Evolutionary conservation across 257 asterid species (phyloP).

Genomic region (Jacaranda mimosifolia): DNA sequence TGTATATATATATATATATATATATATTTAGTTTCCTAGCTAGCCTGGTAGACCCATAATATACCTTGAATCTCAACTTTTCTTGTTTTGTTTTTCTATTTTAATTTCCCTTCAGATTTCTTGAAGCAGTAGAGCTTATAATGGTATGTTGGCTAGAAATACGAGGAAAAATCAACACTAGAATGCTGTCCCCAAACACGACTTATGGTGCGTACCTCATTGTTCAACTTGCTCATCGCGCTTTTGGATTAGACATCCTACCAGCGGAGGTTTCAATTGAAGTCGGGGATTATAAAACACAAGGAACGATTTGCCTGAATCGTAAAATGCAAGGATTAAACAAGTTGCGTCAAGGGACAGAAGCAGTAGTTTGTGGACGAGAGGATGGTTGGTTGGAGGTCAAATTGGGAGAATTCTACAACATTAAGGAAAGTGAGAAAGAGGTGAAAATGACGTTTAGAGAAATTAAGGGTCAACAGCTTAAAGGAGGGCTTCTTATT

Average conservation of each 20-base stretch:
- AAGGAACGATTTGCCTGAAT: constrained; percentile 33
- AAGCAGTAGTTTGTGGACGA: constrained; percentile 39
- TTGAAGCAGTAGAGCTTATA: constrained; percentile 45
- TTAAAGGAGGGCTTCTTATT: constrained; percentile 73
- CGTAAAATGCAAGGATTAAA: constrained; percentile 25
- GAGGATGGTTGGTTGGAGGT: constrained; percentile 76
- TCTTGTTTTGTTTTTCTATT: no score
- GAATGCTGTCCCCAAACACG: constrained; percentile 61
- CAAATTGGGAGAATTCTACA: constrained; percentile 69
- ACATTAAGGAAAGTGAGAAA: constrained; percentile 31
- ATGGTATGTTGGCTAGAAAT: constrained; percentile 63
- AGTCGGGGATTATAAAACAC: constrained; percentile 43
- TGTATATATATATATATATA: no score
- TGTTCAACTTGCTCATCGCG: constrained; percentile 60
- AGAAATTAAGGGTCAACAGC: constrained; percentile 63
- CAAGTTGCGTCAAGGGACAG: constrained; percentile 31
- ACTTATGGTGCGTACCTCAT: constrained; percentile 68
- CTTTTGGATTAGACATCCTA: constrained; percentile 55
- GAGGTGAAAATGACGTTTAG: constrained; percentile 65
- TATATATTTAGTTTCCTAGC: no score
- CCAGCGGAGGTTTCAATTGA: constrained; percentile 61
- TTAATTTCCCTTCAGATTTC: constrained; percentile 27
- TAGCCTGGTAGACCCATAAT: no score
- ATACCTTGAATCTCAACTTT: not conserved
- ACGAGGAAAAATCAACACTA: constrained; percentile 51